Conservation (phyloP, 2,329 filamentous ascomycete genomes). For the Colletotrichum falcatum region DNA sequence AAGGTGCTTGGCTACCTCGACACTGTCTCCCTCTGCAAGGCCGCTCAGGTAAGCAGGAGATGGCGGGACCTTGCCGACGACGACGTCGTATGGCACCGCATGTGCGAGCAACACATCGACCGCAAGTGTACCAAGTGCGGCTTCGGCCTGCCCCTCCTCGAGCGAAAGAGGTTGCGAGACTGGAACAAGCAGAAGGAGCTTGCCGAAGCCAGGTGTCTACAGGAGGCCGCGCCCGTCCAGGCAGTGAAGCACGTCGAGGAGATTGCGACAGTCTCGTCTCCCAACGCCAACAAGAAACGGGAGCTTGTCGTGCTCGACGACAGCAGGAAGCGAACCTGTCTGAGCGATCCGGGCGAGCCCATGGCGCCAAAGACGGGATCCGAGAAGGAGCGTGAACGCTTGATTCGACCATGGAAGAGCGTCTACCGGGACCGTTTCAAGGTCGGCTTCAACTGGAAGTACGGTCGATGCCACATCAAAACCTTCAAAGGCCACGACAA, state of each 20-base stretch:
- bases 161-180: slow-evolving; percentile 87
- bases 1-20: slow-evolving; percentile 95
- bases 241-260: slow-evolving; percentile 44
- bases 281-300: slow-evolving; percentile 51
- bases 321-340: slow-evolving; percentile 52
- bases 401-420: slow-evolving; percentile 89
- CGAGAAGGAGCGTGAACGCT: slow-evolving; percentile 56
- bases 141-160: slow-evolving; percentile 91
- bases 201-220: slow-evolving; percentile 46
- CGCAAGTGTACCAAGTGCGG: slow-evolving; percentile 95
- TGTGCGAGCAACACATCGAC: slow-evolving; percentile 94
- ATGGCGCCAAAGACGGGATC: slow-evolving; percentile 44
- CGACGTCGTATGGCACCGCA: slow-evolving; percentile 95
- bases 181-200: slow-evolving; percentile 88
- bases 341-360: slow-evolving; percentile 40
- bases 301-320: slow-evolving; percentile 47
- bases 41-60: slow-evolving; percentile 89
- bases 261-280: slow-evolving; percentile 36
- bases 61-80: slow-evolving; percentile 96
- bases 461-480: slow-evolving; percentile 87
- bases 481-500: slow-evolving; percentile 89
- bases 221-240: slow-evolving; percentile 41
- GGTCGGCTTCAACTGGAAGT: slow-evolving; percentile 97
- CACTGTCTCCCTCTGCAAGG: slow-evolving; percentile 93
- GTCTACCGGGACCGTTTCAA: slow-evolving; percentile 96